phyloP scores from a whole-genome alignment of 2,329 filamentous ascomycete genomes.

The Capronia coronata region DNA sequence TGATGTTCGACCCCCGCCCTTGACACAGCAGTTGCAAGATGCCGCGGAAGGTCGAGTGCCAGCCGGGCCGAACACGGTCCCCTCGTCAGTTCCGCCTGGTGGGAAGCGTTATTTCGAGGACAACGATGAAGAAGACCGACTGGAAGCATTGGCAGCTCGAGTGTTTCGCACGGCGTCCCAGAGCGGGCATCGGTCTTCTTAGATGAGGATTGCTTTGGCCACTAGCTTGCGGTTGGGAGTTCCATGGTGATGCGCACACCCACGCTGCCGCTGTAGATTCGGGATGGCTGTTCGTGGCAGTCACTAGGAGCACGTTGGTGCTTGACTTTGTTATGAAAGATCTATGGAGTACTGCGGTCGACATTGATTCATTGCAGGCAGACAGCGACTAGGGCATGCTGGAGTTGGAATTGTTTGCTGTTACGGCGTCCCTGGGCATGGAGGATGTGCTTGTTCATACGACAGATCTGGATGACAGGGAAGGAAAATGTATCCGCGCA shows the following conservation, averaged over 20 bases:
- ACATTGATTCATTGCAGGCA: no score
- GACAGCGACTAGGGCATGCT: not conserved
- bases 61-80: not conserved
- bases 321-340: no score
- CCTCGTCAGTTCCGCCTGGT: slow-evolving; percentile 1
- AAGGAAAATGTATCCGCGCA: no score
- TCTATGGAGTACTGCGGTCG: not conserved
- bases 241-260: no score
- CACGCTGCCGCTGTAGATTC: no score
- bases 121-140: slow-evolving; percentile 42
- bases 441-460: no score
- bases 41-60: slow-evolving; percentile 15
- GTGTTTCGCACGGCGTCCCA: slow-evolving; percentile 28
- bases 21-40: slow-evolving; percentile 24
- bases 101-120: slow-evolving; percentile 4
- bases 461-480: no score
- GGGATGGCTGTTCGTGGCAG: no score
- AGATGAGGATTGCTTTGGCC: not conserved
- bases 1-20: slow-evolving; percentile 26
- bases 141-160: slow-evolving; percentile 26
- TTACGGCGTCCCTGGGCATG: no score
- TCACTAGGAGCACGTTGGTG: no score
- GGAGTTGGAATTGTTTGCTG: not conserved
- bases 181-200: slow-evolving; percentile 17
- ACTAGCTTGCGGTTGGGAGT: not conserved